These are phyloP conservation scores for Calocybe gangraenosa DNA, from an alignment of 768 basidiomycete species.

Conservation along the genomic window DNA sequence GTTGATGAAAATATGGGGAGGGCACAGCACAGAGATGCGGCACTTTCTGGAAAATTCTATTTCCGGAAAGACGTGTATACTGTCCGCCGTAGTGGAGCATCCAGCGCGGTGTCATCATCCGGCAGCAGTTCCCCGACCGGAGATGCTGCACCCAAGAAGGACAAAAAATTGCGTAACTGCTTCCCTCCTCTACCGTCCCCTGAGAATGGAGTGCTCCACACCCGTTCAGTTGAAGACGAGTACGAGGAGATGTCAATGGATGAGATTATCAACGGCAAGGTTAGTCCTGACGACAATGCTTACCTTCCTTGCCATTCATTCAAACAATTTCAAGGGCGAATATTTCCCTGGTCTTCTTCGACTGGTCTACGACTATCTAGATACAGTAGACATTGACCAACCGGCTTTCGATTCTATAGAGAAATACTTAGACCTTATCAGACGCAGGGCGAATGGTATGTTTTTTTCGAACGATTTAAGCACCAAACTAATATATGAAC, in stretches of 20 bases:
- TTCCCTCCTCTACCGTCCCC: constrained; percentile 58
- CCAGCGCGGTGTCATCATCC: constrained; percentile 45
- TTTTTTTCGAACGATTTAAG: constrained; percentile 1
- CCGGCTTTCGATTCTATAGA: constrained; percentile 58
- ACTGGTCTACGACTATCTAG: constrained; percentile 79
- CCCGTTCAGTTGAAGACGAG: constrained; percentile 65
- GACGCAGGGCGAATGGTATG: constrained; percentile 75
- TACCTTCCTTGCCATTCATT: constrained; percentile 1
- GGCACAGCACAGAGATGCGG: constrained; percentile 83
- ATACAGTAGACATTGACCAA: constrained; percentile 74
- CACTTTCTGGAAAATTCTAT: constrained; percentile 70
- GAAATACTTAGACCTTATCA: constrained; percentile 77
- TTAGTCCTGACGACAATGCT: no score
- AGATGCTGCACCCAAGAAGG: constrained; percentile 41
- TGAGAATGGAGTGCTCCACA: constrained; percentile 34
- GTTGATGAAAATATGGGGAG: constrained; percentile 96
- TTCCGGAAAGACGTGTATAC: constrained; percentile 88
- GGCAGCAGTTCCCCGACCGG: constrained; percentile 34
- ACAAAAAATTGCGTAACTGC: constrained; percentile 68
- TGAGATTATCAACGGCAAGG: constrained; percentile 95
- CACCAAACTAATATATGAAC: neutral
- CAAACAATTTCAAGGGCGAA: constrained; percentile 39
- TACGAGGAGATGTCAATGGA: constrained; percentile 90
- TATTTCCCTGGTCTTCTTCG: constrained; percentile 78
- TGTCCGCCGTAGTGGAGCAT: constrained; percentile 36